Evolutionary conservation across 495 filamentous ascomycete species (phyloP).

Genomic region (Aspergillus incahuasiensis): DNA sequence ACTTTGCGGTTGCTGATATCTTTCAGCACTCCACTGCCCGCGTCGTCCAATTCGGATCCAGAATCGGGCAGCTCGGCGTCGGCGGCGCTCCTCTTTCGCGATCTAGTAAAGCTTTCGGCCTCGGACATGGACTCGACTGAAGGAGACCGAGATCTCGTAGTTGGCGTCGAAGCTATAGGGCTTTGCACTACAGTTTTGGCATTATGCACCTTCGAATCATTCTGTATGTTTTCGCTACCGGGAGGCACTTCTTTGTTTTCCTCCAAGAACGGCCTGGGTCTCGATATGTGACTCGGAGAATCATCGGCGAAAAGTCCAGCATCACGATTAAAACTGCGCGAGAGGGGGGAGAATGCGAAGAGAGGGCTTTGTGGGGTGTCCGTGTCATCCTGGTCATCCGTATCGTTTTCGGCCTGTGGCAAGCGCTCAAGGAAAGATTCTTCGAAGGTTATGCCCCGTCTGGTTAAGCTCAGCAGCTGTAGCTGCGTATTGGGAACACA

Average conservation of each 20-base stretch:
- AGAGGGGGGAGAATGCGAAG: conserved; percentile 14
- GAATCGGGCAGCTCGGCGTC: conserved; percentile 26
- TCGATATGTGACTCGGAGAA: neutral
- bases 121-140: conserved; percentile 10
- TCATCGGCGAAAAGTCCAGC: neutral
- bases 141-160: neutral
- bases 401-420: neutral
- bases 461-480: conserved; percentile 10
- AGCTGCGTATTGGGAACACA: conserved; percentile 17
- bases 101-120: neutral
- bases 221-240: neutral
- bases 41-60: conserved; percentile 8
- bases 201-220: neutral
- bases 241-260: neutral
- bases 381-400: neutral
- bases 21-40: neutral
- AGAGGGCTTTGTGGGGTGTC: conserved; percentile 19
- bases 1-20: neutral
- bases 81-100: conserved; percentile 24
- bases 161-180: neutral
- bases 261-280: neutral
- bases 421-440: conserved; percentile 7
- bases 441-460: conserved; percentile 1
- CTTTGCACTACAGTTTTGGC: neutral
- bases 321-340: neutral